A percentile compares a stretch with the other conserved stretches of the same genome.
Evolutionary conservation across 805 yeast species (phyloP).

Genomic region (Metschnikowia lunata): DNA sequence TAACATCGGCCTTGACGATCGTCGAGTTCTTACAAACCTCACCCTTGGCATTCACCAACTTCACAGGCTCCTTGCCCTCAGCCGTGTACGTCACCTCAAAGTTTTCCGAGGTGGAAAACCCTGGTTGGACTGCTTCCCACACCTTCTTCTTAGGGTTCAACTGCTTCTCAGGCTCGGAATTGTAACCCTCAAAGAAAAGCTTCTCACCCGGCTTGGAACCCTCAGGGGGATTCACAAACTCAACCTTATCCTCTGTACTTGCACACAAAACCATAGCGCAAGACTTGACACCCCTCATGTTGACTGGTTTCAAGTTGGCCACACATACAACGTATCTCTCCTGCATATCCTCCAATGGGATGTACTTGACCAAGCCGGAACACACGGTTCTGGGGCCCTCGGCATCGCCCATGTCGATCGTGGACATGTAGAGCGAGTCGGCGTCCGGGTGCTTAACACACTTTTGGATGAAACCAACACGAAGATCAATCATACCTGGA

Average conservation of each 20-base stretch:
- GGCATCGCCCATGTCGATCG: conserved; percentile 93
- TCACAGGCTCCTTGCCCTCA: conserved; percentile 70
- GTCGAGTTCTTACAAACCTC: conserved; percentile 71
- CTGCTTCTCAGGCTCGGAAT: conserved; percentile 84
- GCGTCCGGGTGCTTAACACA: conserved; percentile 98
- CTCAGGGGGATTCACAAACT: conserved; percentile 91
- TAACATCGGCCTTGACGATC: conserved; percentile 72
- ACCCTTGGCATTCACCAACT: conserved; percentile 76
- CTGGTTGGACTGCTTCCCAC: conserved; percentile 94
- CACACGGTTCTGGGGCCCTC: conserved; percentile 98
- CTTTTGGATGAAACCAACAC: conserved; percentile 95
- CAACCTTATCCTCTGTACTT: conserved; percentile 69
- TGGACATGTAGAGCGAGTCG: conserved; percentile 91
- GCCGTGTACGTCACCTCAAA: conserved; percentile 77
- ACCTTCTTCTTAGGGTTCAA: conserved; percentile 97
- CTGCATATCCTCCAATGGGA: conserved; percentile 93
- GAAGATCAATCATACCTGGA: conserved; percentile 85
- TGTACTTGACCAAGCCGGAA: conserved; percentile 88
- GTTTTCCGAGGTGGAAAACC: conserved; percentile 72
- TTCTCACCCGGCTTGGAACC: conserved; percentile 95
- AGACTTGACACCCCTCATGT: conserved; percentile 96
- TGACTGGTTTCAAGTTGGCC: conserved; percentile 95
- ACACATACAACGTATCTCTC: conserved; percentile 84
- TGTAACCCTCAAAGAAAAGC: conserved; percentile 87
- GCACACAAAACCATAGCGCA: conserved; percentile 97